phyloP scores from a whole-genome alignment of 2,329 filamentous ascomycete genomes.

The Simplicillium sp. region DNA sequence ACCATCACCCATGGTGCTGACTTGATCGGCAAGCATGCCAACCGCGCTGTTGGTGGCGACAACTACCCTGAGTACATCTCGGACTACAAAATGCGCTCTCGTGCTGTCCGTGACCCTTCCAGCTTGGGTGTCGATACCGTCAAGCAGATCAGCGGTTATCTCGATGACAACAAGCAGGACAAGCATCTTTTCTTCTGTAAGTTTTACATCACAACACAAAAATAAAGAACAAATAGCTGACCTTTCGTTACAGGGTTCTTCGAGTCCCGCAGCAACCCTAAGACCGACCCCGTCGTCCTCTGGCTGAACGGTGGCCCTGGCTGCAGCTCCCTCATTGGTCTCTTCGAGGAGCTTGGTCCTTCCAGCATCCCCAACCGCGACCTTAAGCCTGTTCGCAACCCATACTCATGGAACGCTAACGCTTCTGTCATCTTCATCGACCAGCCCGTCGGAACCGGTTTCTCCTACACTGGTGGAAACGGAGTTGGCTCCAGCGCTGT shows the following conservation, averaged over 20 bases:
- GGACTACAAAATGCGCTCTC: slow-evolving; percentile 79
- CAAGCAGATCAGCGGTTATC: slow-evolving; percentile 97
- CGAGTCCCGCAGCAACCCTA: slow-evolving; percentile 92
- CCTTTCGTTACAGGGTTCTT: slow-evolving; percentile 65
- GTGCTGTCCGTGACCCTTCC: slow-evolving; percentile 73
- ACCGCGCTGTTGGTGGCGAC: slow-evolving; percentile 59
- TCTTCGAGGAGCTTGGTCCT: slow-evolving; percentile 98
- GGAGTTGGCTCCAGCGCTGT: slow-evolving; percentile 88
- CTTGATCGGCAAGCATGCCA: slow-evolving; percentile 71
- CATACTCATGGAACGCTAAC: slow-evolving; percentile 91
- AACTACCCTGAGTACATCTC: slow-evolving; percentile 78
- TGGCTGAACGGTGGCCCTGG: slow-evolving; percentile 95
- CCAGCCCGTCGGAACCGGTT: slow-evolving; percentile 96
- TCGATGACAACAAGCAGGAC: slow-evolving; percentile 92
- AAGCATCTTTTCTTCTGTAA: slow-evolving; percentile 92
- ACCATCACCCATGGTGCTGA: slow-evolving; percentile 80
- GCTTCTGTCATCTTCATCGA: slow-evolving; percentile 99
- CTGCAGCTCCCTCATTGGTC: slow-evolving; percentile 90
- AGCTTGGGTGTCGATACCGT: slow-evolving; percentile 81
- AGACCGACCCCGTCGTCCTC: slow-evolving; percentile 91
- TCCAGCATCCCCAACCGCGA: slow-evolving; percentile 76
- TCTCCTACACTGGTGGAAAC: slow-evolving; percentile 79
- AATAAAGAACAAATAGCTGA: not conserved
- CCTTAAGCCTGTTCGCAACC: slow-evolving; percentile 70
- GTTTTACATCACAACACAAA: not conserved